These are phyloP conservation scores for Fusarium tricinctum DNA, from an alignment of 2,329 filamentous ascomycete genomes.

Conservation along the genomic window DNA sequence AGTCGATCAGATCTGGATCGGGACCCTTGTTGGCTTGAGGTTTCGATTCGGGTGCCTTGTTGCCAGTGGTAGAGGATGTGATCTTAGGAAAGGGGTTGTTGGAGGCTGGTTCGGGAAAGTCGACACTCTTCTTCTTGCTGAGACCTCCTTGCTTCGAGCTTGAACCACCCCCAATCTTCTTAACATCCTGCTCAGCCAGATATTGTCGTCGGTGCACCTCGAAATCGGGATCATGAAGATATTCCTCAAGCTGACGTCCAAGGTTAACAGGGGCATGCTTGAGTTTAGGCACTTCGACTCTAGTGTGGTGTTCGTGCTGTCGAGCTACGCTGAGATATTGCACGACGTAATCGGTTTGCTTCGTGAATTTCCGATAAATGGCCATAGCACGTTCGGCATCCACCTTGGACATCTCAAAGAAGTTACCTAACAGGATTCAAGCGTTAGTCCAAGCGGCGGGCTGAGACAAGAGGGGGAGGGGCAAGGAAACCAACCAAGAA, in stretches of 20 bases:
- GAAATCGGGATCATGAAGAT: slow-evolving; percentile 94
- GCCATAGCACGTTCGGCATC: slow-evolving; percentile 93
- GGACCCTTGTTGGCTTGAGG: slow-evolving; percentile 71
- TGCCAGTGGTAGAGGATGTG: slow-evolving; percentile 51
- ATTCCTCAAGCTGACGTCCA: slow-evolving; percentile 90
- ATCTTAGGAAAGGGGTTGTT: slow-evolving; percentile 60
- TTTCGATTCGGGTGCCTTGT: slow-evolving; percentile 57
- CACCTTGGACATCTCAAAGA: slow-evolving; percentile 96
- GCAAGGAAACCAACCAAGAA: slow-evolving; percentile 76
- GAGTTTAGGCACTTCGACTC: slow-evolving; percentile 94
- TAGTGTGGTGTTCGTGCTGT: slow-evolving; percentile 91
- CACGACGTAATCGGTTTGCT: slow-evolving; percentile 92
- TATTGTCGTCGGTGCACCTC: slow-evolving; percentile 94
- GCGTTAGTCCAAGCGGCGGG: slow-evolving; percentile 21
- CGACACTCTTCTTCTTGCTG: slow-evolving; percentile 54
- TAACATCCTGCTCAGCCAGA: slow-evolving; percentile 84
- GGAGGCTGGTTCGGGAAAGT: slow-evolving; percentile 57
- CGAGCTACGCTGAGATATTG: slow-evolving; percentile 89
- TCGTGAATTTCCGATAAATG: slow-evolving; percentile 93
- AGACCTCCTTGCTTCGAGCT: slow-evolving; percentile 51
- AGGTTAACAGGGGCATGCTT: slow-evolving; percentile 97
- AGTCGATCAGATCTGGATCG: slow-evolving; percentile 88
- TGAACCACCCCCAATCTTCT: slow-evolving; percentile 63
- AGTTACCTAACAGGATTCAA: slow-evolving; percentile 75
- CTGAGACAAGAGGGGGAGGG: slow-evolving; percentile 29